These are phyloP conservation scores for Arabis hirsuta DNA, from an alignment of 345 rosid genomes.

Conservation along the genomic window DNA sequence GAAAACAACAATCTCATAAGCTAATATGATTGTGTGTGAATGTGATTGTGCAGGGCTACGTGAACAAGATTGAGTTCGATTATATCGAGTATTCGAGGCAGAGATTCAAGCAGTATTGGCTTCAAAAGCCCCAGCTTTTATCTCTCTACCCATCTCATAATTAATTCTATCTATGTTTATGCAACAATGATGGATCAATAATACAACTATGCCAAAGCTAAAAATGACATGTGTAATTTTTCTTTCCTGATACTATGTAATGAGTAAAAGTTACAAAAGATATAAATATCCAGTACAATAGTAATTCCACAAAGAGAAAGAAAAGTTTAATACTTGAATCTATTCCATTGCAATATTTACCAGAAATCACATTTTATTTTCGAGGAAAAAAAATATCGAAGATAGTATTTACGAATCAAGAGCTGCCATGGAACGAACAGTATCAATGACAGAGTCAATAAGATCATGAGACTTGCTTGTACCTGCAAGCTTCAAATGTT, in stretches of 20 bases:
- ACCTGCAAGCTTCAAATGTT: slow-evolving; percentile 72
- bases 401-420: slow-evolving; percentile 24
- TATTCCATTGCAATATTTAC: not conserved
- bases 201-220: not conserved
- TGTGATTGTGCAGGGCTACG: slow-evolving; percentile 46
- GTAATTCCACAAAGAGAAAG: not conserved
- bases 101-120: slow-evolving; percentile 61
- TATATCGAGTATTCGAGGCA: slow-evolving; percentile 60
- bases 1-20: not conserved
- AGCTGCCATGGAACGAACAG: slow-evolving; percentile 55
- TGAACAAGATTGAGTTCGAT: slow-evolving; percentile 59
- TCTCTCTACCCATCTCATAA: slow-evolving; percentile 30
- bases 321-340: not conserved
- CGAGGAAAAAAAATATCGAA: not conserved
- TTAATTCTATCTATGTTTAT: not conserved
- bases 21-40: slow-evolving; percentile 12
- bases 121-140: slow-evolving; percentile 46
- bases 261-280: not conserved
- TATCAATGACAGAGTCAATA: slow-evolving; percentile 55
- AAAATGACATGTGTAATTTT: slow-evolving; percentile 11
- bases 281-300: slow-evolving; percentile 1
- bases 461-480: slow-evolving; percentile 60
- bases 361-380: slow-evolving; percentile 7
- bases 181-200: slow-evolving; percentile 5
- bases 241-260: slow-evolving; percentile 17